Evolutionary conservation across 2,329 filamentous ascomycete species (phyloP), one percentile per base, ranked within the genome.

Genomic region (Thielaviopsis ethacetica): DNA sequence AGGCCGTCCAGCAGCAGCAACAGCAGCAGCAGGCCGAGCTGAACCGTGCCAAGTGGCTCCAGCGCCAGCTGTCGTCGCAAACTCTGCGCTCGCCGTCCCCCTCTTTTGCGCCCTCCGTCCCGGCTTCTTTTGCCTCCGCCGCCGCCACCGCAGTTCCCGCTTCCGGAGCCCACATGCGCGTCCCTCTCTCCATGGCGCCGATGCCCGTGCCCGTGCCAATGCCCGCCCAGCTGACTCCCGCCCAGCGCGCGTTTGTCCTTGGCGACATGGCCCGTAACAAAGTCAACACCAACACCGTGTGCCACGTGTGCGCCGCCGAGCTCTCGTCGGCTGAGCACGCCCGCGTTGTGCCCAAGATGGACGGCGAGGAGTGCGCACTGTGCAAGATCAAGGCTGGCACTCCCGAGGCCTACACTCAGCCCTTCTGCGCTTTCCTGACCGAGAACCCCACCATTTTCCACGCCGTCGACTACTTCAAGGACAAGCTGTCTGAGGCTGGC

Each of bases 391-490:
- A 67, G 62, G 68, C 72, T 58, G 67, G 70, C 63, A 72, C 74
- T 57, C 79, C 82, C 4, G 82, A 83, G 66, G 77, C 76, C 61
- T 95, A 90, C 69, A 86, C 88, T 9, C 77, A 89, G 71, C 88
- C 90, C 0, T 96, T 95, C 69, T 85, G 86, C 68, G 79, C 88
- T 57, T 97, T 96, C 68, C 80, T 97, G 74, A 86, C 83, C 52
- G 79, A 86, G 62, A 95, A 96, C 68, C 93, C 93, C 0, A 97
- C 93, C 9, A 81, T 96, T 53, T 98, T 95, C 70, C 93, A 98
- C 67, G 83, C 88, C 1, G 90, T 96, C 27, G 80, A 83, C 60
- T 81, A 88, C 65, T 88, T 95, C 68, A 83, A 85, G 66, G 75
- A 77, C 60, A 84, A 90, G 66, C 78, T 96, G 54, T 75, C 79